Conservation (phyloP, 257 asterid genomes). For the Voacanga thouarsii region DNA sequence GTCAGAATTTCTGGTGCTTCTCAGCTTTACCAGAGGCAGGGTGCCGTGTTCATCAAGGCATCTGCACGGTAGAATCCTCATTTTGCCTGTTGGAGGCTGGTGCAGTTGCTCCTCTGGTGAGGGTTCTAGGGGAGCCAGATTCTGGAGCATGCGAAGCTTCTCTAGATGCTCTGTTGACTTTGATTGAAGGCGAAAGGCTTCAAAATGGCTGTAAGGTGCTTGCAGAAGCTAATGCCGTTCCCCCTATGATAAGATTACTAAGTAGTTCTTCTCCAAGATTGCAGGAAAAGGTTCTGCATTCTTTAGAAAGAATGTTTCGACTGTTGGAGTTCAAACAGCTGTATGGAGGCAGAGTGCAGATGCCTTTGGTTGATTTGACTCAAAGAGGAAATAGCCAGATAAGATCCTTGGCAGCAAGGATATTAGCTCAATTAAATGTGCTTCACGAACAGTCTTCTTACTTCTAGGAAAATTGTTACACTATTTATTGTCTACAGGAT, state of each 20-base stretch:
- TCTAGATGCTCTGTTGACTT: conserved; percentile 60
- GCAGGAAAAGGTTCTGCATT: conserved; percentile 52
- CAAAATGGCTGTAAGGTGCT: conserved; percentile 57
- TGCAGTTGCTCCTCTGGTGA: conserved; percentile 45
- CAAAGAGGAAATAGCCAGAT: conserved; percentile 43
- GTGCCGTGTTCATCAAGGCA: conserved; percentile 57
- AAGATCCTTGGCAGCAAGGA: conserved; percentile 53
- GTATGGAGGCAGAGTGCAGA: conserved; percentile 43
- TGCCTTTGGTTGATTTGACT: conserved; percentile 58
- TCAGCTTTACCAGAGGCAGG: conserved; percentile 35
- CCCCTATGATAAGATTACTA: conserved; percentile 41
- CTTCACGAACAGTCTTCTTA: conserved; percentile 39
- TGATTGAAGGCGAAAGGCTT: conserved; percentile 40
- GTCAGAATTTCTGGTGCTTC: conserved; percentile 51
- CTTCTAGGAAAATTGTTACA: conserved; percentile 38
- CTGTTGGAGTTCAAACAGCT: conserved; percentile 41
- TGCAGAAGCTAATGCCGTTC: conserved; percentile 47
- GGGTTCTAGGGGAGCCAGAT: conserved; percentile 45
- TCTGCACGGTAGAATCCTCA: conserved; percentile 44
- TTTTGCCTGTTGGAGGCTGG: conserved; percentile 56
- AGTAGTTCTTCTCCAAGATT: conserved; percentile 38
- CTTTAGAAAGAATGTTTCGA: conserved; percentile 56
- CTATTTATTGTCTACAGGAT: conserved; percentile 36
- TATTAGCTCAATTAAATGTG: conserved; percentile 52
- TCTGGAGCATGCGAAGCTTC: conserved; percentile 53